Percentiles rank a stretch among this genome's conserved stretches.
Conservation (phyloP, 2,329 filamentous ascomycete species). For the Dothideomycetidae sp. region DNA sequence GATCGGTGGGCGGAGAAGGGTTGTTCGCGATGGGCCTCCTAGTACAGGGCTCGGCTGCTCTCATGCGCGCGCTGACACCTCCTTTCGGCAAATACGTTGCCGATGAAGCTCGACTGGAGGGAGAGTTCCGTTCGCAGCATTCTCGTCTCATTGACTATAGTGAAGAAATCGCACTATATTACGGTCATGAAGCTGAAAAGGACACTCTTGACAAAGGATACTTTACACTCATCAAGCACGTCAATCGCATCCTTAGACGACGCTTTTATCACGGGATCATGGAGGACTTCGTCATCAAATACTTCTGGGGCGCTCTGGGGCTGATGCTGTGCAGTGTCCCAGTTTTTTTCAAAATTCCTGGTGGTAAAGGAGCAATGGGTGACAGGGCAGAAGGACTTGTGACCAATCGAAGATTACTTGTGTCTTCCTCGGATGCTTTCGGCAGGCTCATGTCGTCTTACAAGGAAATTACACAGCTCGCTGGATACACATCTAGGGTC, state of each 20-base stretch:
- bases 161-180: slow-evolving; percentile 86
- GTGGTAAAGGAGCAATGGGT: slow-evolving; percentile 46
- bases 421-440: slow-evolving; percentile 90
- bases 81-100: slow-evolving; percentile 97
- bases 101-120: slow-evolving; percentile 85
- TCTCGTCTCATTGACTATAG: slow-evolving; percentile 89
- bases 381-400: slow-evolving; percentile 51
- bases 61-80: slow-evolving; percentile 88
- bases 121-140: slow-evolving; percentile 92
- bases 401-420: slow-evolving; percentile 80
- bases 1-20: slow-evolving; percentile 90
- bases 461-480: slow-evolving; percentile 90
- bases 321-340: slow-evolving; percentile 85
- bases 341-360: slow-evolving; percentile 87
- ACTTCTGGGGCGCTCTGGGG: slow-evolving; percentile 93
- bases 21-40: slow-evolving; percentile 90
- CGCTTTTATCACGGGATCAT: slow-evolving; percentile 97
- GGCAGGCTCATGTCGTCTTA: slow-evolving; percentile 96
- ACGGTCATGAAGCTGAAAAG: slow-evolving; percentile 86
- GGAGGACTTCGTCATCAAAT: slow-evolving; percentile 99
- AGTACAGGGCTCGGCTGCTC: slow-evolving; percentile 79
- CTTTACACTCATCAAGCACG: slow-evolving; percentile 97
- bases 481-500: slow-evolving; percentile 87
- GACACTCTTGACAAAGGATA: slow-evolving; percentile 96
- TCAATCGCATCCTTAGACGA: slow-evolving; percentile 82